phyloP scores from a whole-genome alignment of 768 basidiomycete species.

The Lepiota brunneoincarnata region DNA sequence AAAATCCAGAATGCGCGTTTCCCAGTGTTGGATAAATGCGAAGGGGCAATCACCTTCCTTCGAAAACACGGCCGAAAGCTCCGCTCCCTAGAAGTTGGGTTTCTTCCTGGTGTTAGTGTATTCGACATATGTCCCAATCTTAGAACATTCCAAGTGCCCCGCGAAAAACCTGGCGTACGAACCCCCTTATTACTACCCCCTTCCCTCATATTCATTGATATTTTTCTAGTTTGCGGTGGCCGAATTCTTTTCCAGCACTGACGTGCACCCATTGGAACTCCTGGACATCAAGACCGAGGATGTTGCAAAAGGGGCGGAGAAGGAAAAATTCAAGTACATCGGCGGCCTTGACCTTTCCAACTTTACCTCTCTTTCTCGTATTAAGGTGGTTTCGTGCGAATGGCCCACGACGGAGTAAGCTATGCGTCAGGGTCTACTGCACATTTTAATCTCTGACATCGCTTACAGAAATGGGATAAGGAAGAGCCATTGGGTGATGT shows the following conservation, averaged over 20 bases:
- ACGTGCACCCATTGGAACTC: background rate
- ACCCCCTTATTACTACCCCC: background rate
- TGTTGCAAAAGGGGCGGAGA: background rate
- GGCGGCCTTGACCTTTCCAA: conserved; percentile 4
- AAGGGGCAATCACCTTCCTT: background rate
- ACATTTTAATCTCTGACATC: background rate
- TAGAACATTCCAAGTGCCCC: background rate
- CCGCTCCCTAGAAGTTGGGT: background rate
- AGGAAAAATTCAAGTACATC: conserved; percentile 7
- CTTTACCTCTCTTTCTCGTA: background rate
- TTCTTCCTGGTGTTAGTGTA: conserved; percentile 6
- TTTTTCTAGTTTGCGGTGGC: background rate
- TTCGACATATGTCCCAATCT: conserved; percentile 5
- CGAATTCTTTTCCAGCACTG: conserved; percentile 7
- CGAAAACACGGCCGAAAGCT: conserved; percentile 4
- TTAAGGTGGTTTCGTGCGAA: background rate
- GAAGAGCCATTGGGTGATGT: conserved; percentile 3
- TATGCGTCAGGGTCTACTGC: no score
- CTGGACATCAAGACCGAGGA: background rate
- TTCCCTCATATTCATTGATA: background rate
- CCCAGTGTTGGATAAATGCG: background rate
- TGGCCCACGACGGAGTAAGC: conserved; percentile 5
- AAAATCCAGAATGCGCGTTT: conserved; percentile 1
- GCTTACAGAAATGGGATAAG: background rate
- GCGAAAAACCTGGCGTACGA: conserved; percentile 5